phyloP scores from a whole-genome alignment of 148 eudicot genomes.

The Talinum fruticosum region DNA sequence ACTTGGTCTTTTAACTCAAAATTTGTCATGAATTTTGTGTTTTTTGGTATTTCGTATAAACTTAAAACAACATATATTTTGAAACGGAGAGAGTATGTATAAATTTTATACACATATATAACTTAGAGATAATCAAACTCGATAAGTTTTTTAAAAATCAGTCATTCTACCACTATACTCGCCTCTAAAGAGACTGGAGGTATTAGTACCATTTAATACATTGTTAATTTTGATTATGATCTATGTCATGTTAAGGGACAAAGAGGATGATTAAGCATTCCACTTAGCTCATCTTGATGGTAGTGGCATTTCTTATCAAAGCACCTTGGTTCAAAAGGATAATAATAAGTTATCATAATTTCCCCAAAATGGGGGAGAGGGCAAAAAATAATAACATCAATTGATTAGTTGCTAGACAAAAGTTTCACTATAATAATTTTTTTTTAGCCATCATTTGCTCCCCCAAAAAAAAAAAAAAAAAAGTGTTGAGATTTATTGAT shows the following conservation, averaged over 20 bases:
- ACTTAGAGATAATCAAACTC: no score
- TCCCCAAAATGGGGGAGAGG: not conserved
- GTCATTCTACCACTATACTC: no score
- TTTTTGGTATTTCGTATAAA: no score
- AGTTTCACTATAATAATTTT: not conserved
- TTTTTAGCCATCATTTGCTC: slow-evolving; percentile 5
- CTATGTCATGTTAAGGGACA: slow-evolving; percentile 1
- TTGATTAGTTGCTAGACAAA: slow-evolving; percentile 11
- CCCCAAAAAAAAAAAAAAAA: not conserved
- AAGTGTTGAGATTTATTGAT: not conserved
- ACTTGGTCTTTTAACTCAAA: no score
- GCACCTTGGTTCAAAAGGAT: slow-evolving; percentile 3
- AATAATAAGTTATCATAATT: not conserved
- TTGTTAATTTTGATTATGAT: not conserved
- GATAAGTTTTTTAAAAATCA: no score
- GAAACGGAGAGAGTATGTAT: no score
- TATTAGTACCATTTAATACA: no score
- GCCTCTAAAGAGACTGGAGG: no score
- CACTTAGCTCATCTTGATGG: not conserved
- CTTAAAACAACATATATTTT: no score
- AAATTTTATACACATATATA: no score
- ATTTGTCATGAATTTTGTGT: no score
- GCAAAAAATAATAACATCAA: not conserved
- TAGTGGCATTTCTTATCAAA: slow-evolving; percentile 8
- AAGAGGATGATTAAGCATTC: slow-evolving; percentile 22